Evolutionary conservation across 768 basidiomycete species (phyloP), one percentile per base, ranked within the genome.

Genomic region (Cyclocybe cylindracea): DNA sequence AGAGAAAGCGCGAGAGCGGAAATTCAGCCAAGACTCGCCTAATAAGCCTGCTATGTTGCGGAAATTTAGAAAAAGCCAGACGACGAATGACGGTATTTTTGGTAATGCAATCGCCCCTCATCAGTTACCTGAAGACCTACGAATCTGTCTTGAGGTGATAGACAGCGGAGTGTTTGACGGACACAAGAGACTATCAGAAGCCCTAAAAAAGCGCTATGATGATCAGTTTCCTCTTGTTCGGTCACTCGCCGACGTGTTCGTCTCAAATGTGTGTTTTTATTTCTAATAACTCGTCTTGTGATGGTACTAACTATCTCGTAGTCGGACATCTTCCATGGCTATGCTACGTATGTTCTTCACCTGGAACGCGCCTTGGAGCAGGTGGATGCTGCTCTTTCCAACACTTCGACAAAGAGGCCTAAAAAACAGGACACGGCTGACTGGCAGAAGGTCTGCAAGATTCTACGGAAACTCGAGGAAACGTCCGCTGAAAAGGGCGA

Each of bases 221-320:
- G 93, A 97, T 59, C 95, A 98, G 59, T 98, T 90, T 64, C 95
- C 95, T 10, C 79, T 98, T 34, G 95, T 98, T 34, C 79, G 95
- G 46, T 90, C 87, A 29, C 78, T 98, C 36, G 94, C 95, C 48
- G 95, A 98, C 61, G 92, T 98, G n/a, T 98, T 98, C 69, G 90
- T 94, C 18, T 83, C 87, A 8, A 93, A 92, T 72, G 94, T 96
- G 66, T 70, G 89, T 78, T 44, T 14, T 38, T 18, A 39, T 54
- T 48, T 41, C 32, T 18, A 18, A 47, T 46, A 10, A 48, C 51
- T 46, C 31, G 62, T 66, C 47, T 53, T 34, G n/a, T 18, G 19
- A 34, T 54, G 29, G 50, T 19, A 10, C n/a, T 40, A 11, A 35
- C 11, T 37, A 29, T 38, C 39, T 42, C 10, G 5, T 66, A 96